Evolutionary conservation across 148 eudicot genomes (phyloP).

Genomic region (Diospyros kaki): DNA sequence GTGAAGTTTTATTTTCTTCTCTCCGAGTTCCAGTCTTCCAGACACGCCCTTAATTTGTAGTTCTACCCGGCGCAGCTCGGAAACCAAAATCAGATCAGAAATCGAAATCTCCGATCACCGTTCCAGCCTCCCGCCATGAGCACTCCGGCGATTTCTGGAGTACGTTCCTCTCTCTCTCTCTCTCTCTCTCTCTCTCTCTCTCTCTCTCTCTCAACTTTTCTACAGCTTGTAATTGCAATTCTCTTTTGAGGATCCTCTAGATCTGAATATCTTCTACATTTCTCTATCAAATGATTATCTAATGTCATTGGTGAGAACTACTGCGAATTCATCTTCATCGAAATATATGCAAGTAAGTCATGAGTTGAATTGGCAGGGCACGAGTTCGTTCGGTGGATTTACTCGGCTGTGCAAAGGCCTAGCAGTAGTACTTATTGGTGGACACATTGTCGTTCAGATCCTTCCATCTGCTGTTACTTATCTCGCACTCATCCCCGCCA

Average conservation of each 20-base stretch:
- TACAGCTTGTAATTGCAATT: not conserved
- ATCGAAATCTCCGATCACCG: not conserved
- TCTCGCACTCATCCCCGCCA: constrained; percentile 91
- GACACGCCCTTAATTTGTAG: too few species aligned
- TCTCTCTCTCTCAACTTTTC: not conserved
- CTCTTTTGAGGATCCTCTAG: not conserved
- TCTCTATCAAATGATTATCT: not conserved
- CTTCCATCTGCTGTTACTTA: constrained; percentile 61
- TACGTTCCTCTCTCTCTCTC: constrained; percentile 14
- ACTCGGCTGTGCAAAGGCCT: constrained; percentile 87
- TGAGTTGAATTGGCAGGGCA: constrained; percentile 27
- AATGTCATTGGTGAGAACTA: not conserved
- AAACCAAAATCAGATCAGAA: constrained; percentile 9
- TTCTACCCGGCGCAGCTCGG: too few species aligned
- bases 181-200: constrained; percentile 1
- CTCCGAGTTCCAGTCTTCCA: too few species aligned
- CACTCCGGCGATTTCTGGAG: constrained; percentile 43
- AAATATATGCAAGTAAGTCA: not conserved
- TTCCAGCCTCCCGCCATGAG: constrained; percentile 29
- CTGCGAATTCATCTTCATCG: not conserved
- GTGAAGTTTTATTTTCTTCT: too few species aligned
- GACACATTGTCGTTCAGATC: constrained; percentile 76
- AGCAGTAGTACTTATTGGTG: constrained; percentile 64
- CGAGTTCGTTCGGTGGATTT: constrained; percentile 56
- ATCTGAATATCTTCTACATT: not conserved